Conservation (phyloP, 2,329 filamentous ascomycete genomes). For the Talaromyces sp. region DNA sequence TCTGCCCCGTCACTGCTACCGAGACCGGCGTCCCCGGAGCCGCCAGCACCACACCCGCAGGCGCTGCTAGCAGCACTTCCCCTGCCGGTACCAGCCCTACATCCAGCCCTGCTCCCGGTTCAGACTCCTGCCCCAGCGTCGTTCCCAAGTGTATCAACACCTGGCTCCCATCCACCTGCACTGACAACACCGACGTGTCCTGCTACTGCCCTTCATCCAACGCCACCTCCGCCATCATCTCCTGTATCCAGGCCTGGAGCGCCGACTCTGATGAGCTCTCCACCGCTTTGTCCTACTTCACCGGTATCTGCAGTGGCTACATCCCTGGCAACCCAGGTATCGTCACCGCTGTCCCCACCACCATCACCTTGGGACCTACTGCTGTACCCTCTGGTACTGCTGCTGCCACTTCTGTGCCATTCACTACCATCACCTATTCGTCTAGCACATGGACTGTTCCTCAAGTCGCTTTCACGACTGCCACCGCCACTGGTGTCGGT, state of each 20-base stretch:
- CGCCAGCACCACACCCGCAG: slow-evolving; percentile 22
- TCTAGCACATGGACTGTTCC: slow-evolving; percentile 45
- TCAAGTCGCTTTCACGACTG: slow-evolving; percentile 42
- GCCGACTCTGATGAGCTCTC: slow-evolving; percentile 63
- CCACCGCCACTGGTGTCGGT: slow-evolving; percentile 22
- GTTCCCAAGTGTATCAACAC: slow-evolving; percentile 90
- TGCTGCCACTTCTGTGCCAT: slow-evolving; percentile 33
- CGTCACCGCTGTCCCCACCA: slow-evolving; percentile 67
- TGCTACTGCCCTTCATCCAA: slow-evolving; percentile 83
- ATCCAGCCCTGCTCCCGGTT: slow-evolving; percentile 27
- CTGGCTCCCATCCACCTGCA: slow-evolving; percentile 73
- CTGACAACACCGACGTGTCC: slow-evolving; percentile 72
- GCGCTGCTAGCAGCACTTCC: slow-evolving; percentile 28
- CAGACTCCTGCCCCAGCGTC: slow-evolving; percentile 57
- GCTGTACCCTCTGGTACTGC: slow-evolving; percentile 33
- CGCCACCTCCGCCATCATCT: slow-evolving; percentile 75
- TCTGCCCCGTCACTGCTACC: slow-evolving; percentile 49
- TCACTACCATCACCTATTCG: slow-evolving; percentile 42
- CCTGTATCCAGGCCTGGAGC: slow-evolving; percentile 76
- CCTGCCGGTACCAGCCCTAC: slow-evolving; percentile 17
- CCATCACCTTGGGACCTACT: slow-evolving; percentile 53
- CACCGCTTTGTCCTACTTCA: slow-evolving; percentile 75
- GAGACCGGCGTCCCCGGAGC: slow-evolving; percentile 26
- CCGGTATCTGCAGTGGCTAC: slow-evolving; percentile 81
- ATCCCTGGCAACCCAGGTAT: slow-evolving; percentile 78